phyloP scores from a whole-genome alignment of 2,329 filamentous ascomycete species.

The Kalmusia sp. region DNA sequence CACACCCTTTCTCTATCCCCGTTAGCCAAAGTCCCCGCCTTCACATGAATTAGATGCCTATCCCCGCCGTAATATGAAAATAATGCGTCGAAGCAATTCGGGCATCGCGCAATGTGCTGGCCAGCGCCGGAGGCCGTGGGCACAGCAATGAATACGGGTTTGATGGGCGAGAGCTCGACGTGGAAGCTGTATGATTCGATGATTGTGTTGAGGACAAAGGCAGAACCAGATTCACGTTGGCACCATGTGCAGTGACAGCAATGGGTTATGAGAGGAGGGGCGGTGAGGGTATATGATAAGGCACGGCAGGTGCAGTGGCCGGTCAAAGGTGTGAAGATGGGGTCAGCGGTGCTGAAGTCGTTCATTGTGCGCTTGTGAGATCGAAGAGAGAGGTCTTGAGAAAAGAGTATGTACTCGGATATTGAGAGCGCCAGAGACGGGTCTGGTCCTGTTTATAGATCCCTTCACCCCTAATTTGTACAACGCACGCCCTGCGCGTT shows the following conservation, averaged over 20 bases:
- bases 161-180: slow-evolving; percentile 29
- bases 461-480: too few species aligned
- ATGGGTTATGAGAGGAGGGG: slow-evolving; percentile 48
- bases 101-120: slow-evolving; percentile 52
- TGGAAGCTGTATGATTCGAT: slow-evolving; percentile 50
- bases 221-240: slow-evolving; percentile 54
- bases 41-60: slow-evolving; percentile 29
- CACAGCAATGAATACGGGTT: slow-evolving; percentile 36
- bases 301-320: slow-evolving; percentile 34
- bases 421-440: background rate
- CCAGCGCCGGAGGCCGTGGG: slow-evolving; percentile 51
- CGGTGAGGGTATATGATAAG: slow-evolving; percentile 34
- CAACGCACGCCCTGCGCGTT: too few species aligned
- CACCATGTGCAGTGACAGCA: slow-evolving; percentile 59
- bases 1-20: slow-evolving; percentile 40
- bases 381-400: background rate
- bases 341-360: background rate
- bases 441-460: background rate
- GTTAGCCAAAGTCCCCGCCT: slow-evolving; percentile 55
- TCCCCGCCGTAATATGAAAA: slow-evolving; percentile 52
- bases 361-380: background rate
- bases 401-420: background rate
- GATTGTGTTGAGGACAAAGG: slow-evolving; percentile 50
- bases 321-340: slow-evolving; percentile 30
- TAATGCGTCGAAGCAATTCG: slow-evolving; percentile 49